Base-by-base conservation (phyloP, 306 rosid genomes). In the Lablab purpureus region DNA sequence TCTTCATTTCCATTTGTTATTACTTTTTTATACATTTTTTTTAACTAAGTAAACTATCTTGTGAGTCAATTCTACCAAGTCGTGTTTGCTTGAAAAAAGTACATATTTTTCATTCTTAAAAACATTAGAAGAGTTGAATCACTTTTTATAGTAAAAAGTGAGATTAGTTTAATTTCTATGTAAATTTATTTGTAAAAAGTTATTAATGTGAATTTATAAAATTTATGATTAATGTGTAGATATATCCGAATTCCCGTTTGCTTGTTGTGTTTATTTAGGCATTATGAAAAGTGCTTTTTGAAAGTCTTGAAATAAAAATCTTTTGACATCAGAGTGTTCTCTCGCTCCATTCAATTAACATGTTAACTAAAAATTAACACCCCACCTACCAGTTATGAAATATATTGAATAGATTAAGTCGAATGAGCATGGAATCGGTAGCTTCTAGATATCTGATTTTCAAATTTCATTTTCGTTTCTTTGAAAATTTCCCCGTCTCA, bases 311-410 rank as follows among this genome's bases (percentile, higher is more conserved):
- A 46, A 46, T 55, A 2, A 22, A n/a, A 49, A 13, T 63, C 37
- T 80, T 56, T 1, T 0, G 50, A 34, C 41, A 59, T 45, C 63
- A 8, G 37, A 50, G 37, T 67, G 67, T 41, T 40, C 15, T 70
- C 49, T 54, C 43, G 67, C 17, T 72, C 12, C 68, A 60, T 63
- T 25, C 30, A 74, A 74, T 62, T 74, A 78, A 75, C 80, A 73
- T 79, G 71, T 25, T 79, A 85, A 75, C 84, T 54, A 82, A 69
- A 70, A 76, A 82, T 75, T 50, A 82, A 82, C 84, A 66, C 78
- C 47, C 22, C 17, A 82, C 75, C 87, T 65, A 79, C 73, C 68
- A 10, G 19, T 71, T 43, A 65, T 66, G 67, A 25, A 64, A 55
- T 72, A 34, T 32, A 59, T 13, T 63, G 21, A 15, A 68, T 52